phyloP scores from a whole-genome alignment of 768 basidiomycete genomes.

The Melanogaster broomeanus region DNA sequence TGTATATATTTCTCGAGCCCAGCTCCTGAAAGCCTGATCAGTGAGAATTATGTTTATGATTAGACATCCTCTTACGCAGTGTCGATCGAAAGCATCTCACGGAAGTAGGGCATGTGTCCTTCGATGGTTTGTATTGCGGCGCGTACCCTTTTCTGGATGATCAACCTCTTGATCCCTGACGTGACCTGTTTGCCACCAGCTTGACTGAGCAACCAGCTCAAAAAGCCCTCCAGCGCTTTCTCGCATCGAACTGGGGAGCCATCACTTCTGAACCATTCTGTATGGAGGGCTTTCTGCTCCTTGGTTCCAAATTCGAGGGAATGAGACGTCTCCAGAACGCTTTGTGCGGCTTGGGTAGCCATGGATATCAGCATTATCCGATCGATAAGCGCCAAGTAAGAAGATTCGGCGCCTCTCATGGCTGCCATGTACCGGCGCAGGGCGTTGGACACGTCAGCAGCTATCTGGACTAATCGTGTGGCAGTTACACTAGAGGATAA shows the following conservation, averaged over 20 bases:
- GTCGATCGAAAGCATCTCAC: neutral
- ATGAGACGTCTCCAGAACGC: neutral
- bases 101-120: neutral
- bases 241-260: neutral
- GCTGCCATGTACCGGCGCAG: too few species aligned
- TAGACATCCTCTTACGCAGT: neutral
- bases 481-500: too few species aligned
- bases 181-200: neutral
- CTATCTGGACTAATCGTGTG: too few species aligned
- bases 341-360: neutral
- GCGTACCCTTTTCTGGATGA: neutral
- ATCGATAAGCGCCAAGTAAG: too few species aligned
- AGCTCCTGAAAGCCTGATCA: neutral
- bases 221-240: neutral
- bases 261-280: neutral
- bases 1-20: neutral
- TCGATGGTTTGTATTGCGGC: neutral
- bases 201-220: neutral
- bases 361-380: neutral
- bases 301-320: neutral
- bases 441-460: too few species aligned
- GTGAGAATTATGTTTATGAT: too few species aligned
- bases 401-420: too few species aligned
- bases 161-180: neutral
- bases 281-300: neutral